Base-by-base conservation (phyloP, 371 early-diverging fungal genomes). In the Mucor piriformis region DNA sequence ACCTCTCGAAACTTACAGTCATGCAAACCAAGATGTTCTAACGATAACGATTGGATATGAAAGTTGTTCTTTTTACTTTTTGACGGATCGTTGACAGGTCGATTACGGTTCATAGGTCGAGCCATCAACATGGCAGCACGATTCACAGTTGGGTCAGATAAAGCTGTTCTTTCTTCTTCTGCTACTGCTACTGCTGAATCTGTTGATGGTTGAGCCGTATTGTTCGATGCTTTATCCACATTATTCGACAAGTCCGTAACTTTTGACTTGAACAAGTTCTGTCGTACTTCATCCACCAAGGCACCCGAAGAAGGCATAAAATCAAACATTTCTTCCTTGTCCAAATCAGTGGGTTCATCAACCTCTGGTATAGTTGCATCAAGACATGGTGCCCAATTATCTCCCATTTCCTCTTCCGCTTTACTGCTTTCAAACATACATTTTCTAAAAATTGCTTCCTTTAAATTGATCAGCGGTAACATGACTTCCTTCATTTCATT, bases 1-100 rank as follows among this genome's bases (percentile, higher is more conserved):
- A 20, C 6, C 5, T 20, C 16, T 3, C 44, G 44, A 6, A 43
- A 6, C 16, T 20, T 43, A 21, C 44, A 43, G 6, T 43, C 44
- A 43, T 43, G 44, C 11, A 43, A 43, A 43, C 44, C 44, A 16
- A 43, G 44, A 20, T 43, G 44, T 43, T 43, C 21, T 5, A 43
- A 20, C 8, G 44, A 43, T 5, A 43, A 20, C 3, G 44, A 43
- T 6, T 16, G 44, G 12, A 43, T 16, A 6, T 43, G 44, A 4
- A 43, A 20, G 44, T 43, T 20, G 21, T 43, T 8, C 4, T 20
- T 16, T 37, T n/a, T 37, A 13, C 11, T 4, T 37, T 29, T 29
- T 6, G 8, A 29, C 8, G 29, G 29, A 1, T 29, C 29, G 29
- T 29, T 29, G 6, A 29, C 29, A 6, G 29, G 29, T 4, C 29